Evolutionary conservation across 345 rosid species (phyloP).

Genomic region (Moringa oleifera): DNA sequence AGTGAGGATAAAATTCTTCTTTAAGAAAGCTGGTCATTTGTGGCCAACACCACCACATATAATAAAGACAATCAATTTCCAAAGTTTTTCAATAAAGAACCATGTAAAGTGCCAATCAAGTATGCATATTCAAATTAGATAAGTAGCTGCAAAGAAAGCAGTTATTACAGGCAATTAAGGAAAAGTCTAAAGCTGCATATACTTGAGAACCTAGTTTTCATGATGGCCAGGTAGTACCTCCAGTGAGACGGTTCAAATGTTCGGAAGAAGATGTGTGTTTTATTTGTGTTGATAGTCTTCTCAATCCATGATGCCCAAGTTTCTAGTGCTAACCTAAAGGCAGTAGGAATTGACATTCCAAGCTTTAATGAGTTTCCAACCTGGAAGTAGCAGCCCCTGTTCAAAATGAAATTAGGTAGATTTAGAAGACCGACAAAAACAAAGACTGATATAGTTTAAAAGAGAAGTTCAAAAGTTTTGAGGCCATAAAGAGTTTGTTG

Average conservation of each 20-base stretch:
- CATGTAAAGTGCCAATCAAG: neutral
- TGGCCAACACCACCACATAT: neutral
- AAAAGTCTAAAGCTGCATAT: neutral
- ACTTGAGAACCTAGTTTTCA: neutral
- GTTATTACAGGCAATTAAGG: neutral
- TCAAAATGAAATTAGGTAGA: constrained; percentile 29
- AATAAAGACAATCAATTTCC: neutral
- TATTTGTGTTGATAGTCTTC: constrained; percentile 43
- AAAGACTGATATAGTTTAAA: neutral
- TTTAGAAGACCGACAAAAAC: neutral
- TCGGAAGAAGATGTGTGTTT: constrained; percentile 66
- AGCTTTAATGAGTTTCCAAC: constrained; percentile 67
- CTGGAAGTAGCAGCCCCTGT: constrained; percentile 91
- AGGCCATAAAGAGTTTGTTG: too few species aligned
- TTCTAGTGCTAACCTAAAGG: constrained; percentile 59
- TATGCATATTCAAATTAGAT: neutral
- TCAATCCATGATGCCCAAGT: constrained; percentile 92
- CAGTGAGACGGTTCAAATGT: constrained; percentile 91
- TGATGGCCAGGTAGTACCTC: constrained; percentile 38
- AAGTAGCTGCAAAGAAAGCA: neutral
- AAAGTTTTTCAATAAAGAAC: neutral
- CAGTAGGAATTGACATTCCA: constrained; percentile 79
- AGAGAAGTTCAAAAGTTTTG: too few species aligned
- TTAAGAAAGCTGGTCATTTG: neutral
- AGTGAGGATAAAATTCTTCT: neutral